A percentile compares a stretch with the other conserved stretches of the same genome.
Evolutionary conservation across 768 basidiomycete species (phyloP).

Genomic region (Rhodotorula kratochvilovae): DNA sequence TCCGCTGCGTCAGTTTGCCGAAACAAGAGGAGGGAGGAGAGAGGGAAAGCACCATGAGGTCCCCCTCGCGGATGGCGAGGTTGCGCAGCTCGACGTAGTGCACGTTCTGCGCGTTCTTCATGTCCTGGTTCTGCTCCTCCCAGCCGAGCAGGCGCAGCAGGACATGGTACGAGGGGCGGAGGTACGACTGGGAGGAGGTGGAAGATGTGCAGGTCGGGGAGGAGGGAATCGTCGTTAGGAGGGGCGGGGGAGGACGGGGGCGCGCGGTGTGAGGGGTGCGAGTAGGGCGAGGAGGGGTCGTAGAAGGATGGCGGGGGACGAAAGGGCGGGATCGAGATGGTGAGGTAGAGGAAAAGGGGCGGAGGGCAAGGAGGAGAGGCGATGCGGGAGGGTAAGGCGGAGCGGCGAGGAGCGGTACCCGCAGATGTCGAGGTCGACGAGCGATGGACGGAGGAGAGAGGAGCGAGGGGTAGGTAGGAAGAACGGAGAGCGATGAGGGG

Average conservation of each 20-base stretch:
- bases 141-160: slow-evolving; percentile 10
- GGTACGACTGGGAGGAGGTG: slow-evolving; percentile 17
- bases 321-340: background rate
- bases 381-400: background rate
- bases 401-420: too few species aligned
- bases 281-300: slow-evolving; percentile 1
- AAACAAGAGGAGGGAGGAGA: background rate
- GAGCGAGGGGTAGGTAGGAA: background rate
- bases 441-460: background rate
- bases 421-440: background rate
- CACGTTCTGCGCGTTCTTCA: slow-evolving; percentile 50
- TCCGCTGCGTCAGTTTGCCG: too few species aligned
- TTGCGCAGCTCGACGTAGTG: slow-evolving; percentile 68
- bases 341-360: background rate
- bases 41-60: slow-evolving; percentile 57
- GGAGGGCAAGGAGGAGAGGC: background rate
- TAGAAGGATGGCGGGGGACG: background rate
- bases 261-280: background rate
- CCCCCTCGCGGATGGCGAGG: slow-evolving; percentile 71
- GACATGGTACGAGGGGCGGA: slow-evolving; percentile 26
- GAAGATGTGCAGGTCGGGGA: background rate
- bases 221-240: background rate
- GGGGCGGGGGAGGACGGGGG: too few species aligned
- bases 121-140: slow-evolving; percentile 32
- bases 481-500: background rate